These are phyloP conservation scores for Alternaria infectoria DNA, from an alignment of 2,329 filamentous ascomycete genomes.

Conservation along the genomic window DNA sequence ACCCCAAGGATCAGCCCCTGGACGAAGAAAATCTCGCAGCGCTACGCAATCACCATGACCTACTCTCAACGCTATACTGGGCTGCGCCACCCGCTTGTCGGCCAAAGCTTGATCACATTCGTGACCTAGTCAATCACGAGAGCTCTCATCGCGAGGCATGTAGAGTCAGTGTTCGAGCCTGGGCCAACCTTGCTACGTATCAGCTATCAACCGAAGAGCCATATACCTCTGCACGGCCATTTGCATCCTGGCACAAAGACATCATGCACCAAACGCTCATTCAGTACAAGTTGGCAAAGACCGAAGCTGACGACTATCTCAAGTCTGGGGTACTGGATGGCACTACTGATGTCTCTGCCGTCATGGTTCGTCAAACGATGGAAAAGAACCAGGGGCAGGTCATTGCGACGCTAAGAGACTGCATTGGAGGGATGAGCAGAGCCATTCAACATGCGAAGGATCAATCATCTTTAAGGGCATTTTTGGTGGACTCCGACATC, in stretches of 20 bases:
- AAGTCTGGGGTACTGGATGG: slow-evolving; percentile 46
- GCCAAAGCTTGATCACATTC: slow-evolving; percentile 60
- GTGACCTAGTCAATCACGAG: slow-evolving; percentile 62
- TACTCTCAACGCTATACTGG: slow-evolving; percentile 66
- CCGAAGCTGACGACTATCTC: slow-evolving; percentile 63
- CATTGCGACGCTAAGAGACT: slow-evolving; percentile 60
- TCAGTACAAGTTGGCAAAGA: slow-evolving; percentile 63
- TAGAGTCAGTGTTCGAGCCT: slow-evolving; percentile 63
- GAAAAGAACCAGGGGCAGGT: slow-evolving; percentile 64
- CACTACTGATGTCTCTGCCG: slow-evolving; percentile 50
- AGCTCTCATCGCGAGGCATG: slow-evolving; percentile 66
- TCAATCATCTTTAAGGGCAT: slow-evolving; percentile 49
- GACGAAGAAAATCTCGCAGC: slow-evolving; percentile 62
- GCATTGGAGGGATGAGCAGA: slow-evolving; percentile 58
- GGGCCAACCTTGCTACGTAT: slow-evolving; percentile 63
- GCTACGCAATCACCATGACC: slow-evolving; percentile 66
- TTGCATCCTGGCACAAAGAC: slow-evolving; percentile 62
- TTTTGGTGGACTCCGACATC: slow-evolving; percentile 55
- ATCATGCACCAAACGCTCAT: slow-evolving; percentile 60
- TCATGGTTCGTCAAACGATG: slow-evolving; percentile 60
- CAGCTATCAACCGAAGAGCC: slow-evolving; percentile 62
- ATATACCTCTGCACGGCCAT: slow-evolving; percentile 52
- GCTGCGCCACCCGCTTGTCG: slow-evolving; percentile 60
- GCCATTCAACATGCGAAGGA: slow-evolving; percentile 54
- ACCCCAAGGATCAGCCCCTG: slow-evolving; percentile 63